phyloP scores from a whole-genome alignment of 805 yeast species.

The Spathaspora sp. region DNA sequence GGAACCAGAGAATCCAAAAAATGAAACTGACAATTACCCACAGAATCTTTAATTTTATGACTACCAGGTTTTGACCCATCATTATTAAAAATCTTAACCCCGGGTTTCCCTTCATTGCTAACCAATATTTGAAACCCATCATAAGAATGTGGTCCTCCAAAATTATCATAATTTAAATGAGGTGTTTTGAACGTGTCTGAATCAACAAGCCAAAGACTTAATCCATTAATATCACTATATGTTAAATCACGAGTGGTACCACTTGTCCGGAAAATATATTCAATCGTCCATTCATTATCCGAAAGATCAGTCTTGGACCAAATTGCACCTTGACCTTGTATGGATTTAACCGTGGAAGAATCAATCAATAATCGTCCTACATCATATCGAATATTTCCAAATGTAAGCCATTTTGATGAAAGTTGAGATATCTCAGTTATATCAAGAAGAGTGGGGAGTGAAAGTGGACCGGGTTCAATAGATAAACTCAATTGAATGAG shows the following conservation, averaged over 20 bases:
- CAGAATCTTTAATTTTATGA: slow-evolving; percentile 27
- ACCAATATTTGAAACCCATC: slow-evolving; percentile 64
- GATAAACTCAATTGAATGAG: not conserved
- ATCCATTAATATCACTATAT: slow-evolving; percentile 44
- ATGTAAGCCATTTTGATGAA: slow-evolving; percentile 24
- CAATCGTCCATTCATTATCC: slow-evolving; percentile 49
- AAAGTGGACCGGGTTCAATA: slow-evolving; percentile 5
- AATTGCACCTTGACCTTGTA: slow-evolving; percentile 13
- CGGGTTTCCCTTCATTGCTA: slow-evolving; percentile 47
- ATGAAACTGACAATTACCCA: slow-evolving; percentile 55
- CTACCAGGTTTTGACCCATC: slow-evolving; percentile 48
- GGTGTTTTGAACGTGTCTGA: slow-evolving; percentile 1
- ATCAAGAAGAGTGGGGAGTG: slow-evolving; percentile 34
- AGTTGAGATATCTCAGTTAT: slow-evolving; percentile 20
- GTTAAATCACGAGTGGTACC: slow-evolving; percentile 34
- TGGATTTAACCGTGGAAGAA: slow-evolving; percentile 9
- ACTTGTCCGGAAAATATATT: slow-evolving; percentile 58
- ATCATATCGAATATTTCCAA: slow-evolving; percentile 83
- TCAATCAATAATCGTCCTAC: slow-evolving; percentile 35
- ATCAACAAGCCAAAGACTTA: slow-evolving; percentile 38
- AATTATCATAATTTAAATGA: slow-evolving; percentile 24
- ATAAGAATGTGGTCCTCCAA: slow-evolving; percentile 52
- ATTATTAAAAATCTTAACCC: slow-evolving; percentile 55
- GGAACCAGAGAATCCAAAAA: slow-evolving; percentile 73
- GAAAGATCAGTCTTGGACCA: slow-evolving; percentile 11